Conservation (phyloP, 2,329 filamentous ascomycete genomes). For the Kalaharituber pfeilii region DNA sequence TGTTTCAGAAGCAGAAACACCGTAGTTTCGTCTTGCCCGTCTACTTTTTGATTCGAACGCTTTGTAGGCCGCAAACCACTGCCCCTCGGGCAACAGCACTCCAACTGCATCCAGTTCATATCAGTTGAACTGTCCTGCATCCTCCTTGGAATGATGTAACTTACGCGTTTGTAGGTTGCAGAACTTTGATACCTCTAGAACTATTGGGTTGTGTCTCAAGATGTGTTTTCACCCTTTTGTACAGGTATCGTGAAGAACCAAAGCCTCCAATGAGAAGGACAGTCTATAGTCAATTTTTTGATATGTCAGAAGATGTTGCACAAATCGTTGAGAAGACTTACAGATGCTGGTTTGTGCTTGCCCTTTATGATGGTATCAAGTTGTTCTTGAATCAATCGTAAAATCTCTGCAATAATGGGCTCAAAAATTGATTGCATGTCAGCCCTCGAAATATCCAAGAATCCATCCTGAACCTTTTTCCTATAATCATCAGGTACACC, state of each 20-base stretch:
- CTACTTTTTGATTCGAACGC: background rate
- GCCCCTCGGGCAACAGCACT: background rate
- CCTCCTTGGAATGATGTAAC: background rate
- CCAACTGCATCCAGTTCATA: background rate
- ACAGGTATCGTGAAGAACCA: constrained; percentile 49
- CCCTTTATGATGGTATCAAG: background rate
- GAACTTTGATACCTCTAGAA: background rate
- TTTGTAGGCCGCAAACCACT: background rate
- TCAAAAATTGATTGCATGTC: background rate
- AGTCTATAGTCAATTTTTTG: constrained; percentile 59
- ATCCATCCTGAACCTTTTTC: constrained; percentile 27
- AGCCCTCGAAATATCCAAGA: constrained; percentile 1
- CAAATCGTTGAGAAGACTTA: background rate
- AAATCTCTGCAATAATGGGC: constrained; percentile 5
- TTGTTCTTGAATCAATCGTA: background rate
- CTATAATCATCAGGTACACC: background rate
- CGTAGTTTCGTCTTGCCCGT: background rate
- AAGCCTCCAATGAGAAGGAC: background rate
- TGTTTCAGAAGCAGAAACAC: background rate
- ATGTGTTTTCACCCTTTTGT: background rate
- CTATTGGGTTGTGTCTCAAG: background rate
- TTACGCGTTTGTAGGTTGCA: background rate
- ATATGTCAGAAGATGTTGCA: background rate
- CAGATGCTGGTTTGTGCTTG: background rate
- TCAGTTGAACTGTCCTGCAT: background rate